phyloP scores from a whole-genome alignment of 306 rosid species.

The Prunus salicina region DNA sequence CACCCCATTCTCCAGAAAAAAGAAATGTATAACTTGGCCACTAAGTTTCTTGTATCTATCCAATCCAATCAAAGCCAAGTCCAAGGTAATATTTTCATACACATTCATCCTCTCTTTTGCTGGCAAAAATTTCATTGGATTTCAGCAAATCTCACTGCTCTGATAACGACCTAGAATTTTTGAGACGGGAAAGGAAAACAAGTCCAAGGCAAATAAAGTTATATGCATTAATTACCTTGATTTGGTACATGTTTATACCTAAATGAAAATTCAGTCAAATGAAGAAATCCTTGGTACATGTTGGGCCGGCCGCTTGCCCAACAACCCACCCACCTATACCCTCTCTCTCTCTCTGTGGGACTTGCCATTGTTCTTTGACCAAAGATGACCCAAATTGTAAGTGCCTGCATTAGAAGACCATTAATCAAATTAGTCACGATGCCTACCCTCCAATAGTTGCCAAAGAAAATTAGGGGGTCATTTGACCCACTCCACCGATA shows the following conservation, averaged over 20 bases:
- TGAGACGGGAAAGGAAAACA: neutral
- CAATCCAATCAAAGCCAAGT: neutral
- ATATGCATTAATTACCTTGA: neutral
- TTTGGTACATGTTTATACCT: neutral
- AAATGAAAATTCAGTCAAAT: neutral
- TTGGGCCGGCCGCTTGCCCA: neutral
- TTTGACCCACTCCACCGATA: neutral
- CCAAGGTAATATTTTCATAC: neutral
- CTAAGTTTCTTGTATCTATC: neutral
- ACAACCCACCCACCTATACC: neutral
- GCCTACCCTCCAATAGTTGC: neutral
- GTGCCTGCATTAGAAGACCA: neutral
- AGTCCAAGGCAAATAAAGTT: neutral
- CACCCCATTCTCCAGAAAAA: neutral
- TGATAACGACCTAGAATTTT: neutral
- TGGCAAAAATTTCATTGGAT: neutral
- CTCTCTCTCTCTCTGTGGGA: neutral
- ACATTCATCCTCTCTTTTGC: too few species aligned
- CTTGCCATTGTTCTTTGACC: slow-evolving; percentile 1
- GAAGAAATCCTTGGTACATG: neutral
- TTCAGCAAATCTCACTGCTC: neutral
- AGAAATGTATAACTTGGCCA: too few species aligned
- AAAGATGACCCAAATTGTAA: neutral
- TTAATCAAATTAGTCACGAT: neutral
- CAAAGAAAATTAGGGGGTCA: too few species aligned